A percentile compares a stretch with the other conserved stretches of the same genome.
Evolutionary conservation across 495 filamentous ascomycete species (phyloP).

Genomic region (Aspergillus coremiiformis): DNA sequence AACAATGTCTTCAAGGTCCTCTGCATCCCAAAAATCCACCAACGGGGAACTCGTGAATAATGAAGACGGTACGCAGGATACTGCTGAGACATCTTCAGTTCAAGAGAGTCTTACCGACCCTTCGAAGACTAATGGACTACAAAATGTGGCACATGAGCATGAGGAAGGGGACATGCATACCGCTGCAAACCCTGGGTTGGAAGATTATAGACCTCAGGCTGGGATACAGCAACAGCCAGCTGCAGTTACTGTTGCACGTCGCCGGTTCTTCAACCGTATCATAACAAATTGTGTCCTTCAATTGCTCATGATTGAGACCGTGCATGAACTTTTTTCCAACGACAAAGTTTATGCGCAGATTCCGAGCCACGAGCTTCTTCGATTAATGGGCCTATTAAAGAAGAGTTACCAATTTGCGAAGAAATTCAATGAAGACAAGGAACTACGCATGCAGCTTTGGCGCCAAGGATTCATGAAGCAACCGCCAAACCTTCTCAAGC

Average conservation of each 20-base stretch:
- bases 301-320: conserved; percentile 97
- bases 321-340: conserved; percentile 96
- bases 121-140: conserved; percentile 58
- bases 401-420: conserved; percentile 93
- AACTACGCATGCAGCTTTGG: conserved; percentile 89
- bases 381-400: conserved; percentile 88
- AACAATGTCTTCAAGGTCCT: conserved; percentile 36
- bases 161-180: conserved; percentile 35
- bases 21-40: conserved; percentile 22
- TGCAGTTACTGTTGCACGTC: conserved; percentile 81
- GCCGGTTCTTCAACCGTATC: conserved; percentile 98
- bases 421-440: conserved; percentile 95
- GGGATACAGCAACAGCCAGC: conserved; percentile 73
- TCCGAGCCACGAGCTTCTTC: conserved; percentile 76
- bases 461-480: conserved; percentile 99
- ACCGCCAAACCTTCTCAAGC: conserved; percentile 96
- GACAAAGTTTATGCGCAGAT: conserved; percentile 92
- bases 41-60: conserved; percentile 27
- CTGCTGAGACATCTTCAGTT: conserved; percentile 13
- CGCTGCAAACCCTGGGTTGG: conserved; percentile 51
- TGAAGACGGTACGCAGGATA: conserved; percentile 18
- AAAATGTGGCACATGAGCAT: conserved; percentile 32
- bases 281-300: conserved; percentile 98
- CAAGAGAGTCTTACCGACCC: conserved; percentile 35
- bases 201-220: conserved; percentile 74